Base-by-base conservation (phyloP, 2,329 filamentous ascomycete genomes). In the Colletotrichum sp. region DNA sequence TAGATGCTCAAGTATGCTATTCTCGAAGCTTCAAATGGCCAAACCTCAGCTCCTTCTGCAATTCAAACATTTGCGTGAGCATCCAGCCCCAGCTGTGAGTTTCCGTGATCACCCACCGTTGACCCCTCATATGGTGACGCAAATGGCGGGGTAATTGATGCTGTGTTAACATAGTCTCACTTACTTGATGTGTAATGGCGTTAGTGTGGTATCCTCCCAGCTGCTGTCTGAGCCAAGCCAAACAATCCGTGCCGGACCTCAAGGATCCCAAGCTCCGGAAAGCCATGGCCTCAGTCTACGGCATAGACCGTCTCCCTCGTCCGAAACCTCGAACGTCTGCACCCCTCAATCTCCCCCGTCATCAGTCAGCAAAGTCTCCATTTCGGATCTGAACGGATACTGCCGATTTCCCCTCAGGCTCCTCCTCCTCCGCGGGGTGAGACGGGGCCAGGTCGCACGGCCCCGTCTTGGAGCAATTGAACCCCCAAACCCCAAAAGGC, bases 141-240 rank as follows among this genome's bases (percentile, higher is more conserved):
- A 52, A 21, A 66, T 66, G 62, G 62, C 62, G 62, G 62, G 62
- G 62, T 66, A 66, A 32, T 8, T 48, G 36, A 38, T 52, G 28
- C n/a, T 2, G 9, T 3, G 18, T 15, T 32, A 66, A 48, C 62
- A 66, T 13, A 5, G 4, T 3, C 24, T 6, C 24, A 15, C 7
- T 3, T 8, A 9, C 1, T 3, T 9, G 1, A 10, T 7, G 2
- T 8, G 26, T 15, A 2, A 24, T 26, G 7, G 21, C 52, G 38
- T 66, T 66, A 66, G 62, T 30, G 26, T 6, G 24, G 21, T 30
- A 66, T 15, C 15, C 16, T 52, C 5, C 3, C 9, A 9, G 24
- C 21, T 21, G 13, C 8, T 24, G 36, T 32, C 26, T 30, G 18
- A 52, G 36, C 24, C 32, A 64, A 12, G 30, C 43, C 55, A 61